Evolutionary conservation across 495 filamentous ascomycete species (phyloP).

Genomic region (Tricharina praecox): DNA sequence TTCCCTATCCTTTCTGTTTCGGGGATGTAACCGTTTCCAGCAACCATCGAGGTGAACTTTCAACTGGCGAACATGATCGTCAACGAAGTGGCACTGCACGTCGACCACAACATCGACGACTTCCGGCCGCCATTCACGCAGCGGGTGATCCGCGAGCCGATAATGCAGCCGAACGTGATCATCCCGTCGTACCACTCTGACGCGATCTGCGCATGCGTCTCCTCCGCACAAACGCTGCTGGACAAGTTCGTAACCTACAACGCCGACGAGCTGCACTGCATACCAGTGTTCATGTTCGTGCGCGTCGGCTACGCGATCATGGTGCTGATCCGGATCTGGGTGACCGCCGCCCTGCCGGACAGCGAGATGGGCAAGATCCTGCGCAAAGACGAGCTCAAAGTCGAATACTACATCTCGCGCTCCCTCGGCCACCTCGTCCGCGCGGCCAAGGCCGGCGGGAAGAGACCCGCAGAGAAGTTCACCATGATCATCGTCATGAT

Average conservation of each 20-base stretch:
- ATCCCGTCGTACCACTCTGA: slow-evolving; percentile 49
- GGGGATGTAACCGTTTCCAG: slow-evolving; percentile 24
- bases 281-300: slow-evolving; percentile 64
- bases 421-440: slow-evolving; percentile 49
- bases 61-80: slow-evolving; percentile 52
- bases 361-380: slow-evolving; percentile 63
- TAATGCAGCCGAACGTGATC: slow-evolving; percentile 26
- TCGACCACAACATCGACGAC: slow-evolving; percentile 49
- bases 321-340: slow-evolving; percentile 77
- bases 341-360: slow-evolving; percentile 49
- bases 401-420: slow-evolving; percentile 55
- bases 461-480: slow-evolving; percentile 59
- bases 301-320: slow-evolving; percentile 68
- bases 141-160: slow-evolving; percentile 29
- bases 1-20: background rate
- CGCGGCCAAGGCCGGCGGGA: slow-evolving; percentile 46
- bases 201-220: slow-evolving; percentile 54
- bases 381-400: slow-evolving; percentile 51
- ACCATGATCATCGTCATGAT: slow-evolving; percentile 58
- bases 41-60: slow-evolving; percentile 41
- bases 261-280: slow-evolving; percentile 41
- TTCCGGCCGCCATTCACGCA: slow-evolving; percentile 36
- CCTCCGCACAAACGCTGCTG: slow-evolving; percentile 55
- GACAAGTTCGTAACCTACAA: slow-evolving; percentile 49
- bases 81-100: slow-evolving; percentile 70